Conservation (phyloP, 352 stramenopile species). For the Phytopythium helicoides region DNA sequence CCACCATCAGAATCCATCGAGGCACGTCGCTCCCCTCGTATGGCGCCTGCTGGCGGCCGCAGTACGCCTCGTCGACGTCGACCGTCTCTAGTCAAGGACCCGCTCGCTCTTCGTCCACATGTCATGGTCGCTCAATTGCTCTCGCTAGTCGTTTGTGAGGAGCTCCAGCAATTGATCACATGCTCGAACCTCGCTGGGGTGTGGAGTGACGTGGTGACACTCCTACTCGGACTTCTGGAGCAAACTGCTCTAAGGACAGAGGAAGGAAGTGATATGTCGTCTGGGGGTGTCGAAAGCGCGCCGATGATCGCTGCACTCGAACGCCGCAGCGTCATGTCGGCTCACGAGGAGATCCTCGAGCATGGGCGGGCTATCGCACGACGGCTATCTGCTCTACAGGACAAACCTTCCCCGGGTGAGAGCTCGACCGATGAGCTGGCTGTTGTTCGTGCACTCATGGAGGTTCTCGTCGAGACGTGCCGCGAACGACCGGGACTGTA, state of each 20-base stretch:
- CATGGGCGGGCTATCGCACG: slow-evolving; percentile 61
- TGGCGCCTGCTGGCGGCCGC: slow-evolving; percentile 3
- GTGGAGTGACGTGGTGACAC: slow-evolving; percentile 53
- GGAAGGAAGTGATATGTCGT: slow-evolving; percentile 10
- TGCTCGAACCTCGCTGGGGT: slow-evolving; percentile 38
- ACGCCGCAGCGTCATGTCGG: slow-evolving; percentile 53
- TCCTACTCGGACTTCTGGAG: slow-evolving; percentile 54
- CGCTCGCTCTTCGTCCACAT: slow-evolving; percentile 48
- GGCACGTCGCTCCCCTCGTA: slow-evolving; percentile 3
- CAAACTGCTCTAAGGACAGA: slow-evolving; percentile 33
- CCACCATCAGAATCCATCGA: slow-evolving; percentile 7
- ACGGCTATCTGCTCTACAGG: slow-evolving; percentile 41
- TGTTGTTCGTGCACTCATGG: slow-evolving; percentile 35
- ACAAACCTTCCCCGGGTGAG: slow-evolving; percentile 4
- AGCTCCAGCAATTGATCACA: slow-evolving; percentile 45
- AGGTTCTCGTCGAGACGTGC: slow-evolving; percentile 60
- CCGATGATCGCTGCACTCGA: slow-evolving; percentile 59
- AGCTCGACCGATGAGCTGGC: not conserved
- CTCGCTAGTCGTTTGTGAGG: slow-evolving; percentile 58
- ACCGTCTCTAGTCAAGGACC: slow-evolving; percentile 59
- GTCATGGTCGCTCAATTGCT: slow-evolving; percentile 61
- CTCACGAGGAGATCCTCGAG: slow-evolving; percentile 74
- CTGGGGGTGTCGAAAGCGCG: slow-evolving; percentile 24
- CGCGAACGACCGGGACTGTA: slow-evolving; percentile 34
- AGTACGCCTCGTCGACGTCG: slow-evolving; percentile 27